Percentiles rank a stretch among this genome's conserved stretches.
Evolutionary conservation across 2,329 filamentous ascomycete species (phyloP).

Genomic region (Penicillium sp.): DNA sequence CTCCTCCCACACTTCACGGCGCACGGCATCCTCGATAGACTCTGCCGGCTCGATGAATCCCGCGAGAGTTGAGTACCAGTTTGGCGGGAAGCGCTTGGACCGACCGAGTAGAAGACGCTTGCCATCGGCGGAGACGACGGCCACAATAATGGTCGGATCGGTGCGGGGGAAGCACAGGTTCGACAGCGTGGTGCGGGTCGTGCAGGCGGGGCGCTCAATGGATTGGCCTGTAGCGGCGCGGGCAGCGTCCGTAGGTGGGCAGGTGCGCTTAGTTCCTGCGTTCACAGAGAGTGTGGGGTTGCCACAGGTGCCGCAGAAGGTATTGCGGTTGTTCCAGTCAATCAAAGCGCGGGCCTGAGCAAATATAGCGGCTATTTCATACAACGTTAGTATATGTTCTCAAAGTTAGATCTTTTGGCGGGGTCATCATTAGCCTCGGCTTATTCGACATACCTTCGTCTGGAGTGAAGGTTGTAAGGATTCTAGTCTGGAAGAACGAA

Average conservation of each 20-base stretch:
- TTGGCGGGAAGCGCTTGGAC: slow-evolving; percentile 74
- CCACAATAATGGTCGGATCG: slow-evolving; percentile 93
- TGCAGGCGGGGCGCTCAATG: slow-evolving; percentile 64
- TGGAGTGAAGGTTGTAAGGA: slow-evolving; percentile 60
- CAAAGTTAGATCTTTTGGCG: neutral
- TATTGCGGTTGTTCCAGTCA: slow-evolving; percentile 93
- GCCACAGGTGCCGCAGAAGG: slow-evolving; percentile 88
- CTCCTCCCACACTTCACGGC: slow-evolving; percentile 84
- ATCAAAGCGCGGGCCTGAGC: slow-evolving; percentile 83
- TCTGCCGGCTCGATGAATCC: slow-evolving; percentile 85
- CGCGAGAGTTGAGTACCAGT: slow-evolving; percentile 87
- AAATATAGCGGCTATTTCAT: slow-evolving; percentile 72
- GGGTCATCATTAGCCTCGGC: neutral
- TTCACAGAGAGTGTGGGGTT: slow-evolving; percentile 65
- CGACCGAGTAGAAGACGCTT: slow-evolving; percentile 79
- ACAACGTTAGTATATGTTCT: neutral
- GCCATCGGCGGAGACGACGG: slow-evolving; percentile 78
- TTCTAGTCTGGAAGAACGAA: slow-evolving; percentile 65
- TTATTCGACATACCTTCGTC: slow-evolving; percentile 55
- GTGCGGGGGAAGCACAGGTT: slow-evolving; percentile 92
- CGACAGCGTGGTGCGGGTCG: slow-evolving; percentile 78
- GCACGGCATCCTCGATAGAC: slow-evolving; percentile 79
- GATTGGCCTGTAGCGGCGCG: slow-evolving; percentile 29
- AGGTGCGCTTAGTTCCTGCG: slow-evolving; percentile 46
- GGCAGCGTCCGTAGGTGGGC: slow-evolving; percentile 45